Base-by-base conservation (phyloP, 768 basidiomycete species). In the Podaxis mareebaensis region DNA sequence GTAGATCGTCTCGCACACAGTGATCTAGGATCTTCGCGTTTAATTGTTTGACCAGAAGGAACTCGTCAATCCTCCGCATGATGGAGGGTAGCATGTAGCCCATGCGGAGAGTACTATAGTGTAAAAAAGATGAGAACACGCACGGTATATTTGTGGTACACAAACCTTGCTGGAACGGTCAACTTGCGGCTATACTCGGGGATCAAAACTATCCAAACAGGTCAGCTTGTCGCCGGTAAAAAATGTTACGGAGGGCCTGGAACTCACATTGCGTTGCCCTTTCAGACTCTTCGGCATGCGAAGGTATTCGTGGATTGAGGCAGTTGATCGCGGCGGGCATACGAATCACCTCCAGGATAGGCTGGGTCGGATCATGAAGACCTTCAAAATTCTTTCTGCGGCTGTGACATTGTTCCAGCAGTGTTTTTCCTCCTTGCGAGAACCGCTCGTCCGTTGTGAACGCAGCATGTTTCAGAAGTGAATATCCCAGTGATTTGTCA, bases 131-230 rank as follows among this genome's bases (percentile, higher is more conserved):
- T 62, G 40, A 36, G 30, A n/a, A 59, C 40, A 44, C 26, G 6
- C 33, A 60, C 61, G 55, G 1, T 15, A 10, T 13, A 33, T 30
- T 12, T 38, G 62, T 28, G 11, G 40, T 11, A n/a, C 56, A 63
- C 55, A 53, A 66, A 90, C 92, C 87, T 91, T 26, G 89, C 89
- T 39, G 91, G 86, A 64, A 93, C 77, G 10, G 87, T 88, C 69
- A 84, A 87, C 69, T 85, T 90, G 48, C 81, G 82, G 69, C 88
- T 91, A 15, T 93, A 76, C 72, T 94, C 93, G n/a, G 93, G 93
- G 68, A 94, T 92, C 44, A 94, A 78, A 72, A 90, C 92, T 94
- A 70, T 8, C 33, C 33, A 33, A 60, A 65, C 64, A 22, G 61
- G 22, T 20, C 38, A 42, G 36, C 63, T 11, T 52, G 0, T 44